Conservation (phyloP, 225 moss, liverwort and hornwort species). For the Straminergon stramineum region DNA sequence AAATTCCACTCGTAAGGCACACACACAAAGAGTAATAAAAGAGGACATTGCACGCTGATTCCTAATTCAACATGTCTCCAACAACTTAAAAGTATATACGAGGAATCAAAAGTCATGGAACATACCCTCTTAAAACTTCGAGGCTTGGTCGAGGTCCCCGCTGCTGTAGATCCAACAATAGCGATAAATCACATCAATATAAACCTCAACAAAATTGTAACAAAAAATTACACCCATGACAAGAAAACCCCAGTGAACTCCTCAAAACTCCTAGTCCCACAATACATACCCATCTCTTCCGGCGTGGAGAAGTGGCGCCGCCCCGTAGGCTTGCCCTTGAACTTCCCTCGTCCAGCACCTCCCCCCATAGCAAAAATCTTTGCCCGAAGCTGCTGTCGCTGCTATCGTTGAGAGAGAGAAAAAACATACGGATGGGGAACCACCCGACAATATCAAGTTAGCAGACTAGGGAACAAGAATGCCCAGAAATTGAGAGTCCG, state of each 20-base stretch:
- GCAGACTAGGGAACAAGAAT: background rate
- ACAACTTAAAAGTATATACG: background rate
- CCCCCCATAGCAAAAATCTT: conserved; percentile 46
- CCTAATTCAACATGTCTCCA: background rate
- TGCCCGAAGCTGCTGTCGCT: background rate
- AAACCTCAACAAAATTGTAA: background rate
- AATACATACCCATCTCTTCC: conserved; percentile 83
- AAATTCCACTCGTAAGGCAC: background rate
- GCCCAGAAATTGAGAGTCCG: background rate
- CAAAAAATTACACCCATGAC: background rate
- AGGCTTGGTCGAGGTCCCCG: conserved; percentile 86
- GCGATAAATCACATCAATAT: background rate
- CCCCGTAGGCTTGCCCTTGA: conserved; percentile 97
- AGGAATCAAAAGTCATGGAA: background rate
- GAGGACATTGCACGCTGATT: background rate
- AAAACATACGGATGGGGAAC: background rate
- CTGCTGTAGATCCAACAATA: conserved; percentile 47
- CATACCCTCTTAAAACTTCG: conserved; percentile 89
- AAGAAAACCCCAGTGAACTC: background rate
- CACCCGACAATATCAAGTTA: background rate
- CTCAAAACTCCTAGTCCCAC: background rate
- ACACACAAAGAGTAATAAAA: background rate
- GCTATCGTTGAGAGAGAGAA: background rate
- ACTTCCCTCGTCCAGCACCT: conserved; percentile 95
- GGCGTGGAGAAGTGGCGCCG: conserved; percentile 96